Conservation (phyloP, 140 eudicot genomes). For the Erigeron philadelphicus region DNA sequence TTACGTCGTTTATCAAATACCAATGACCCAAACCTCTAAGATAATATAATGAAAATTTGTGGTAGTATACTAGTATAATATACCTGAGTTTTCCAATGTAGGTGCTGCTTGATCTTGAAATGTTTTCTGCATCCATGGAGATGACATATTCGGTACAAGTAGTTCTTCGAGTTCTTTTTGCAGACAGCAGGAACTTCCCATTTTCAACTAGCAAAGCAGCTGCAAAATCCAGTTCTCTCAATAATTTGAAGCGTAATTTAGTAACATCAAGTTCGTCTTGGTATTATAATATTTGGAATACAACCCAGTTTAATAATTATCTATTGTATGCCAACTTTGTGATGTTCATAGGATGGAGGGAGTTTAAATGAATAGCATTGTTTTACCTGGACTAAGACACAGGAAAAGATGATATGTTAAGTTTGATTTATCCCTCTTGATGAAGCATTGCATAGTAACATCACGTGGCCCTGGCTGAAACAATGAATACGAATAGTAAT, state of each 20-base stretch:
- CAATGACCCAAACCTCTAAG: background rate
- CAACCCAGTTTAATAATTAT: background rate
- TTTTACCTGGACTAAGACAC: conserved; percentile 88
- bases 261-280: conserved; percentile 1
- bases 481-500: conserved; percentile 14
- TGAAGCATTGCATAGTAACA: conserved; percentile 81
- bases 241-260: background rate
- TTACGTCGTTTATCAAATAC: background rate
- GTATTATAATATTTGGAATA: background rate
- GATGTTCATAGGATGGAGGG: background rate
- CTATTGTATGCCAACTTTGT: conserved; percentile 3
- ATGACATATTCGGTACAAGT: conserved; percentile 87
- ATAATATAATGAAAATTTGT: background rate
- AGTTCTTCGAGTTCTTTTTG: conserved; percentile 61
- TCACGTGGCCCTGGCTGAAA: conserved; percentile 94
- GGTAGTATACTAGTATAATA: background rate
- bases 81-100: conserved; percentile 87
- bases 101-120: conserved; percentile 81
- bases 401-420: conserved; percentile 78
- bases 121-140: conserved; percentile 85
- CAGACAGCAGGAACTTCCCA: conserved; percentile 46
- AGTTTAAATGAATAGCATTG: conserved; percentile 6
- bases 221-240: conserved; percentile 20
- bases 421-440: conserved; percentile 85
- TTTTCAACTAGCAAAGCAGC: conserved; percentile 48